A percentile compares a stretch with the other conserved stretches of the same genome.
Conservation (phyloP, 1,139 yeast genomes). For the Kluyveromyces marxianus region DNA sequence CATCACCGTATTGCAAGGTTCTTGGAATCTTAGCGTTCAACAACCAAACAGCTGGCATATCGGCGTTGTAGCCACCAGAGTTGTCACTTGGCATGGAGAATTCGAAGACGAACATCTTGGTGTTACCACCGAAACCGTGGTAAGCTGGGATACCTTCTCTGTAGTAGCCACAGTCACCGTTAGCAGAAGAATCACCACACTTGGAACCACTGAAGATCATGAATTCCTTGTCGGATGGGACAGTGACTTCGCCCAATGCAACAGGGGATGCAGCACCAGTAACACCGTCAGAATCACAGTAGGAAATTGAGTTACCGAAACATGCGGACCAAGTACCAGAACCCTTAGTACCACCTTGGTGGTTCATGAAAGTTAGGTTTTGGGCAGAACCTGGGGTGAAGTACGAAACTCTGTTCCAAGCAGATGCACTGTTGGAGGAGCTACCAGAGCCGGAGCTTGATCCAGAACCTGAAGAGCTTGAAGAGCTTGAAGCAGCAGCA, state of each 20-base stretch:
- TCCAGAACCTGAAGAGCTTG: constrained; percentile 30
- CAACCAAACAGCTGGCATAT: constrained; percentile 82
- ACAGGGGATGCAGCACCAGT: constrained; percentile 56
- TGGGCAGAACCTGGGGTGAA: constrained; percentile 56
- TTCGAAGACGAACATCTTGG: constrained; percentile 66
- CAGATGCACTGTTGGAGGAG: constrained; percentile 33
- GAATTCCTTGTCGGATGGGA: constrained; percentile 69
- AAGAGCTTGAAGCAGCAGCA: constrained; percentile 24
- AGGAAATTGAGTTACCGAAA: constrained; percentile 85
- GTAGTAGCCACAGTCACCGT: constrained; percentile 77
- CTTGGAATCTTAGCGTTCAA: constrained; percentile 92
- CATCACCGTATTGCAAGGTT: constrained; percentile 78
- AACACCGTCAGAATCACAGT: constrained; percentile 65
- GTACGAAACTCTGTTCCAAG: constrained; percentile 73
- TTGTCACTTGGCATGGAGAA: constrained; percentile 55
- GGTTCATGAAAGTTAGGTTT: constrained; percentile 78
- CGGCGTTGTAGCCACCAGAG: constrained; percentile 34
- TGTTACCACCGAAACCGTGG: constrained; percentile 60
- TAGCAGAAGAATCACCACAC: constrained; percentile 44
- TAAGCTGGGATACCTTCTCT: constrained; percentile 68
- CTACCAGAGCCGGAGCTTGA: constrained; percentile 30
- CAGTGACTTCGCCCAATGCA: constrained; percentile 53
- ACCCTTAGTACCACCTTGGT: constrained; percentile 68
- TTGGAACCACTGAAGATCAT: constrained; percentile 63
- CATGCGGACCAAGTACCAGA: constrained; percentile 80